Base-by-base conservation (phyloP, 495 filamentous ascomycete species). In the Oidiodendron maius region DNA sequence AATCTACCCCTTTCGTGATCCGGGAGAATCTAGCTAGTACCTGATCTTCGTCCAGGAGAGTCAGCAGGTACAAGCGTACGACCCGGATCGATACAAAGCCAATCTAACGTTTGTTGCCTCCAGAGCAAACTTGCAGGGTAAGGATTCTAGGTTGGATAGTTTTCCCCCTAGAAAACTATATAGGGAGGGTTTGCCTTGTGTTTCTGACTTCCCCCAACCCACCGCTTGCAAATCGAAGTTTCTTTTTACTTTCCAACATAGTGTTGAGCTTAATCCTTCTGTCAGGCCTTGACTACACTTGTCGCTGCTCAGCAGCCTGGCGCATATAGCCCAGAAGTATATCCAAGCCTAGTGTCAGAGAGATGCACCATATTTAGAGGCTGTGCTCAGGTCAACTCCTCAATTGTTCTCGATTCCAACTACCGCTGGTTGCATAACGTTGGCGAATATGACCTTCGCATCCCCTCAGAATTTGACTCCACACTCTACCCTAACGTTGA, bases 331-430 rank as follows among this genome's bases (percentile, higher is more conserved):
- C 32, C 63, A 1, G 75, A 80, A 50, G 64, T 55, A 3, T 75
- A 80, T 37, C 76, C 76, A 3, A 57, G 57, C 15, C 48, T 80
- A 50, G 67, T 59, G 48, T 71, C 70, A 59, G 54, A 66, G 43
- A 66, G 65, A 41, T 80, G 74, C 50, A 66, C 65, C n/a, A 63
- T 57, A 6, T 53, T 49, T 21, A n/a, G n/a, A n/a, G 51, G 53
- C 17, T 69, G 63, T 50, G 69, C 68, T 17, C 61, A 64, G 26
- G 60, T 69, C 40, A 53, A 65, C 26, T 78, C 74, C 38, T 74
- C 70, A 21, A 61, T 87, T 40, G 80, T 82, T 28, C 66, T 86
- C 26, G 83, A 87, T 61, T 61, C 80, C 48, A 82, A 80, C 59
- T 83, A 78, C 71, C 75, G 79, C 25, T 78, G 74, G 75, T 55